phyloP scores from a whole-genome alignment of 352 stramenopile species.

The Globisporangium paroecandrum region DNA sequence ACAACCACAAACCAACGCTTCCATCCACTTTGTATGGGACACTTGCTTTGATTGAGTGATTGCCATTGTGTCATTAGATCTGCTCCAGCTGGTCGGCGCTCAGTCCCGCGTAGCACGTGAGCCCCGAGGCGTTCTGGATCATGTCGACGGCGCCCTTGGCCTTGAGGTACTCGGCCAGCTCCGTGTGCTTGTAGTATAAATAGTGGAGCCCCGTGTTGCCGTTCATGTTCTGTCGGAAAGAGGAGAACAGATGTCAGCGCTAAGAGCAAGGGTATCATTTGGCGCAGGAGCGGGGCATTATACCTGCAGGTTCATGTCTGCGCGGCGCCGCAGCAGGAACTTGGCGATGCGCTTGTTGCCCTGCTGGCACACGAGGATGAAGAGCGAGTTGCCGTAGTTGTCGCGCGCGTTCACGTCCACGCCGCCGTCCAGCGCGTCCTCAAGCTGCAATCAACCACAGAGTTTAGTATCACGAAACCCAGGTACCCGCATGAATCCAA shows the following conservation, averaged over 20 bases:
- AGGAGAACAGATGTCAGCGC: background rate
- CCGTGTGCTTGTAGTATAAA: conserved; percentile 90
- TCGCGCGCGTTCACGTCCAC: conserved; percentile 90
- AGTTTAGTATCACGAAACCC: conserved; percentile 4
- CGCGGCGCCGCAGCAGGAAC: conserved; percentile 90
- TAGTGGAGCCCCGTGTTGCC: conserved; percentile 97
- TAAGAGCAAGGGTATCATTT: background rate
- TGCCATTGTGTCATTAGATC: background rate
- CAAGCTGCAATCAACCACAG: conserved; percentile 41
- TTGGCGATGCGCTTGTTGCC: conserved; percentile 95
- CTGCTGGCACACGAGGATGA: conserved; percentile 93
- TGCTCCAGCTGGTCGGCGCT: conserved; percentile 44
- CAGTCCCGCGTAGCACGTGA: conserved; percentile 95
- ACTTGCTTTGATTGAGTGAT: background rate
- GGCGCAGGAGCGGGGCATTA: background rate
- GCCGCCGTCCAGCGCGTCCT: conserved; percentile 85
- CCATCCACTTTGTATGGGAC: background rate
- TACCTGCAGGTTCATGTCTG: conserved; percentile 91
- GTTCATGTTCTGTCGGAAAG: conserved; percentile 78
- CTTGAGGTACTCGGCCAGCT: conserved; percentile 93
- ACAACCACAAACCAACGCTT: background rate
- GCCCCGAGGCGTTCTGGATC: conserved; percentile 86
- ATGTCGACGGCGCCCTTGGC: conserved; percentile 92
- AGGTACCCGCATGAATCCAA: background rate
- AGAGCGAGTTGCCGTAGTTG: conserved; percentile 94